Evolutionary conservation across 495 filamentous ascomycete species (phyloP).

Genomic region (Tetracladium setigerum): DNA sequence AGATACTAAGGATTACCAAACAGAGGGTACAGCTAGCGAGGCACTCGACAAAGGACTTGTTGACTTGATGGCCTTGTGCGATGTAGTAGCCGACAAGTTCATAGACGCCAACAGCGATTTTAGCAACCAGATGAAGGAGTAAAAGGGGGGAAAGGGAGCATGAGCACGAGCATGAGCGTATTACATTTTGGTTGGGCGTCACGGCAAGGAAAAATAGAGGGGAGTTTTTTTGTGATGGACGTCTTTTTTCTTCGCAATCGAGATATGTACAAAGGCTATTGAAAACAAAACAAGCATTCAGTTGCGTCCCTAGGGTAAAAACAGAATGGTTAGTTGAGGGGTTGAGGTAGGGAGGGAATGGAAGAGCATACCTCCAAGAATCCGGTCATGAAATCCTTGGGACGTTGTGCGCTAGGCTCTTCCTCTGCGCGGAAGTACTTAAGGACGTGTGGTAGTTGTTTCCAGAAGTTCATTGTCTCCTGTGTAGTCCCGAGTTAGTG

Average conservation of each 20-base stretch:
- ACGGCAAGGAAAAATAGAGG: slow-evolving; percentile 5
- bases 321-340: slow-evolving; percentile 9
- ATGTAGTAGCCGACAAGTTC: slow-evolving; percentile 86
- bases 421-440: slow-evolving; percentile 94
- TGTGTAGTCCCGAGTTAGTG: slow-evolving; percentile 25
- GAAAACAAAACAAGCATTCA: slow-evolving; percentile 18
- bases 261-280: slow-evolving; percentile 21
- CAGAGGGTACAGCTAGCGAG: slow-evolving; percentile 73
- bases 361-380: slow-evolving; percentile 62
- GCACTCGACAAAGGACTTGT: slow-evolving; percentile 84
- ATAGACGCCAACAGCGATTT: slow-evolving; percentile 56
- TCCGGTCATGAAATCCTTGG: slow-evolving; percentile 79
- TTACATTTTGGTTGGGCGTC: slow-evolving; percentile 19
- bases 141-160: not conserved
- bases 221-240: slow-evolving; percentile 13
- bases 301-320: slow-evolving; percentile 25
- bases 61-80: slow-evolving; percentile 83
- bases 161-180: not conserved
- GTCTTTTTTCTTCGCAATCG: slow-evolving; percentile 3
- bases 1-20: slow-evolving; percentile 4
- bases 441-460: slow-evolving; percentile 91
- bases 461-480: slow-evolving; percentile 99
- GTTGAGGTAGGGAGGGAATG: not conserved
- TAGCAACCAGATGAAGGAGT: slow-evolving; percentile 3
- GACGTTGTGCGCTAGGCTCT: slow-evolving; percentile 68